Conservation (phyloP, 306 rosid genomes). For the Corylus avellana region DNA sequence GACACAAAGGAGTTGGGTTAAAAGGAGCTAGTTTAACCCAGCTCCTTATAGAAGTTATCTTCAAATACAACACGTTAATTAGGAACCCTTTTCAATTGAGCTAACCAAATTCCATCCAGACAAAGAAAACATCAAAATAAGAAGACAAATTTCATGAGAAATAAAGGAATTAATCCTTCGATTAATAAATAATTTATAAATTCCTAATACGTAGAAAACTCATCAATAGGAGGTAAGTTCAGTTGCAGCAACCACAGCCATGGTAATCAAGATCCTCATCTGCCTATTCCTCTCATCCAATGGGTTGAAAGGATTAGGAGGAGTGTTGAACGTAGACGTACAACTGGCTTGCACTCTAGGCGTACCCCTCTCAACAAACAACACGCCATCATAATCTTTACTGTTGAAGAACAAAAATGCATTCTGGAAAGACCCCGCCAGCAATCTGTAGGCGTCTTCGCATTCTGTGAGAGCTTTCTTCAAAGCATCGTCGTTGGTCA, state of each 20-base stretch:
- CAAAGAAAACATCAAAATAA: no score
- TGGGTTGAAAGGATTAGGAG: not conserved
- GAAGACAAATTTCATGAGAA: no score
- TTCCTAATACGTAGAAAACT: no score
- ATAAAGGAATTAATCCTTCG: no score
- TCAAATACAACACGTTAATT: no score
- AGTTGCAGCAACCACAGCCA: slow-evolving; percentile 12
- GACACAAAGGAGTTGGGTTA: no score
- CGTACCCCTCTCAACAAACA: not conserved
- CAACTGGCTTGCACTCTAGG: slow-evolving; percentile 32
- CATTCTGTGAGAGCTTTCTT: slow-evolving; percentile 10
- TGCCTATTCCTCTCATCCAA: not conserved
- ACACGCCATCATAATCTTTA: slow-evolving; percentile 11
- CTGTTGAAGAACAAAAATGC: not conserved
- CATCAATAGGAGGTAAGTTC: no score
- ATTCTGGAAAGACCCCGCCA: not conserved
- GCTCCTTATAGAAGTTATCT: no score
- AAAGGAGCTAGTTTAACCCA: no score
- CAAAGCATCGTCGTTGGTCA: not conserved
- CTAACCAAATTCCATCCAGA: no score
- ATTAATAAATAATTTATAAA: no score
- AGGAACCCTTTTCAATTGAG: no score
- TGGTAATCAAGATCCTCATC: slow-evolving; percentile 31
- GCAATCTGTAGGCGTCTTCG: not conserved
- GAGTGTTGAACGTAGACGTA: not conserved